Base-by-base conservation (phyloP, 2,329 filamentous ascomycete genomes). In the Cordyceps fumosorosea region DNA sequence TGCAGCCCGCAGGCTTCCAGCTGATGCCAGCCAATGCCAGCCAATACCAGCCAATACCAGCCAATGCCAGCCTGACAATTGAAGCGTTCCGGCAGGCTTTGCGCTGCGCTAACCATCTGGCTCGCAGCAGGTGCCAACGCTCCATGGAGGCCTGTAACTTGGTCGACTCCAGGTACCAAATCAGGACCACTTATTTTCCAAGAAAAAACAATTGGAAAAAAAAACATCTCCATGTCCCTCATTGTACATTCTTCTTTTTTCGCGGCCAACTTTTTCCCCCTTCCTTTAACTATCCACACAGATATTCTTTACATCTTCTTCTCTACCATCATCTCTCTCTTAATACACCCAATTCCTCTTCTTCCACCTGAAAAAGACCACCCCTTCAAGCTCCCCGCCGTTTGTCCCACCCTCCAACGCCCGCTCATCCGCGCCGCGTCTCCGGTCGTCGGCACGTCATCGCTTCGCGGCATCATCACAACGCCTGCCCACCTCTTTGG, bases 371-470 rank as follows among this genome's bases (percentile, higher is more conserved):
- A 8, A 20, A 14, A 3, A 51, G 16, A 18, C 11, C 12, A 34
- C 1, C 8, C 29, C 44, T 22, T 22, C 10, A 11, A 12, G 34
- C 34, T 12, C 10, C 34, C 12, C 5, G 6, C 34, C 34, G 34
- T 37, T 34, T 37, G 34, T 37, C 34, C 8, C 34, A 37, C 34
- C n/a, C 18, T 47, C 42, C 44, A 29, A 29, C 37, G 16, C 53
- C 14, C 11, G 10, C 42, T 26, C 54, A 5, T 18, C 12, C 26
- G 55, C 42, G 42, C 18, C 53, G 34, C 29, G 29, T 50, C 40
- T 45, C 56, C 45, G 56, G 56, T 57, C 29, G 8, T 58, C 44
- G 56, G 56, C 56, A 50, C 56, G 56, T 58, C 56, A 58, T 58
- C 6, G 18, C 34, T 44, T 59, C 47, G 34, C 47, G 56, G 34